These are phyloP conservation scores for Sporobolomyces pararoseus DNA, from an alignment of 768 basidiomycete genomes.

Conservation along the genomic window DNA sequence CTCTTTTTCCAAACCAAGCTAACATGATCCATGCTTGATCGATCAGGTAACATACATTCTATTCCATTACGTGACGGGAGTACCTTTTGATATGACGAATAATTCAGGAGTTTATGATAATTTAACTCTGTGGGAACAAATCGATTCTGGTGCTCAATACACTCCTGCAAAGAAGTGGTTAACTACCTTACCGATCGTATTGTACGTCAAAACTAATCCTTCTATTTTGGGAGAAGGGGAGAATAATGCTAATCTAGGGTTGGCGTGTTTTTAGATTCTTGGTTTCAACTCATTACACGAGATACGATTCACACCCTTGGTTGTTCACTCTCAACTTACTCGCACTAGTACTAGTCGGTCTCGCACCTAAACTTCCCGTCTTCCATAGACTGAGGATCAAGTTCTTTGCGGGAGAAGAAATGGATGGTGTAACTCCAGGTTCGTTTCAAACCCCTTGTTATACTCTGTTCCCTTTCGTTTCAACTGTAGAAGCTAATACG, in stretches of 20 bases:
- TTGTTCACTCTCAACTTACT: constrained; percentile 85
- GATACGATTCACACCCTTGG: constrained; percentile 76
- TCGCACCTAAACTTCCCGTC: constrained; percentile 87
- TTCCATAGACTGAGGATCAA: constrained; percentile 47
- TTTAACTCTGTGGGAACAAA: constrained; percentile 98
- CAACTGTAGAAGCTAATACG: neutral
- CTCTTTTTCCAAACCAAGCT: neutral
- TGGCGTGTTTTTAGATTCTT: no score
- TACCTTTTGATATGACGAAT: constrained; percentile 82
- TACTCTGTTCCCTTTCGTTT: neutral
- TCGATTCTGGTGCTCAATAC: constrained; percentile 96
- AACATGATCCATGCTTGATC: neutral
- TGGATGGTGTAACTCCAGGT: constrained; percentile 30
- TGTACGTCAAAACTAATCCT: constrained; percentile 62
- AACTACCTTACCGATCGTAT: constrained; percentile 74
- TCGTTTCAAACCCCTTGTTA: neutral
- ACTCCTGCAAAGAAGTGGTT: constrained; percentile 98
- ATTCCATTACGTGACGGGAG: constrained; percentile 98
- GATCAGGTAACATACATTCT: constrained; percentile 86
- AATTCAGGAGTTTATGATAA: constrained; percentile 95
- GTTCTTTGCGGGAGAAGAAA: constrained; percentile 41
- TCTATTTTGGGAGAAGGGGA: neutral
- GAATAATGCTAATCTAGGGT: no score
- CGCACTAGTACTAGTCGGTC: constrained; percentile 64
- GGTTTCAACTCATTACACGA: constrained; percentile 94